phyloP scores from a whole-genome alignment of 176 grass and related monocot species.

The Ananas comosus region DNA sequence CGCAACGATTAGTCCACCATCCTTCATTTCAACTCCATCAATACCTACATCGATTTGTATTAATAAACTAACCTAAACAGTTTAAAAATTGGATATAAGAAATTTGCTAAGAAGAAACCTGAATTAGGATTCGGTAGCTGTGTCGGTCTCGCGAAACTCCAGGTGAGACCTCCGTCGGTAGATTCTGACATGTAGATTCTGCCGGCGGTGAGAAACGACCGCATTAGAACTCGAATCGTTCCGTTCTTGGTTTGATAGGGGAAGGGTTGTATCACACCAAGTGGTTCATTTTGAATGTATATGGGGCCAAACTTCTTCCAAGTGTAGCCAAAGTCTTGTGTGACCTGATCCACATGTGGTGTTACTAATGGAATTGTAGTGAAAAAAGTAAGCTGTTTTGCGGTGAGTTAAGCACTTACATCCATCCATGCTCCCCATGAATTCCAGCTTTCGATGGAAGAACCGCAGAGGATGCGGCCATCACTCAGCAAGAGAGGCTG shows the following conservation, averaged over 20 bases:
- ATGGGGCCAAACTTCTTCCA: slow-evolving; percentile 32
- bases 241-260: slow-evolving; percentile 13
- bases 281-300: slow-evolving; percentile 19
- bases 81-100: not conserved
- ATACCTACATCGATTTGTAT: slow-evolving; percentile 26
- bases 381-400: too few species aligned
- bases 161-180: slow-evolving; percentile 21
- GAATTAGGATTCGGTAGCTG: slow-evolving; percentile 27
- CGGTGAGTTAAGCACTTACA: not conserved
- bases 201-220: slow-evolving; percentile 12
- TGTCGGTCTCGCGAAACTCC: slow-evolving; percentile 18
- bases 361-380: not conserved
- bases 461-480: slow-evolving; percentile 22
- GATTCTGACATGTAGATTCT: slow-evolving; percentile 35
- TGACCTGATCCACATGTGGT: slow-evolving; percentile 13
- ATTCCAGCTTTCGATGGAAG: slow-evolving; percentile 40
- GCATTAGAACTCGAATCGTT: slow-evolving; percentile 15
- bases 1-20: slow-evolving; percentile 42
- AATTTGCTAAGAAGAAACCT: not conserved
- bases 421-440: slow-evolving; percentile 38
- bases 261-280: slow-evolving; percentile 37
- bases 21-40: slow-evolving; percentile 56
- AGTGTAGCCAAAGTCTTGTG: slow-evolving; percentile 22
- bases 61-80: too few species aligned
- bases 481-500: slow-evolving; percentile 19